phyloP scores from a whole-genome alignment of 139 green algal species.

The Pseudopediastrum boryanum region DNA sequence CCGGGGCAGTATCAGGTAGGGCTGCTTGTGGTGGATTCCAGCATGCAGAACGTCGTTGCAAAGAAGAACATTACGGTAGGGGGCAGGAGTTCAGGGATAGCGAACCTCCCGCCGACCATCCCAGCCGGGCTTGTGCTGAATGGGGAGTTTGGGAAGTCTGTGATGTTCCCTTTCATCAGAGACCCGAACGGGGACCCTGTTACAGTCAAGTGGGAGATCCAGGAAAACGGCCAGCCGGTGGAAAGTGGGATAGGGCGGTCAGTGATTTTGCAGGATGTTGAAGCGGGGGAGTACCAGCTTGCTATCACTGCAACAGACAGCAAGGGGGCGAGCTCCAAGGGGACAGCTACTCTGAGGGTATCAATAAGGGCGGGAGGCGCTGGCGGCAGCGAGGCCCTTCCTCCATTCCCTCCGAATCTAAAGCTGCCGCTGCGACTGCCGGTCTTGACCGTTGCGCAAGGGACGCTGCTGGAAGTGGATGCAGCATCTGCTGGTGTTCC shows the following conservation, averaged over 20 bases:
- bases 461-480: constrained; percentile 14
- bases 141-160: neutral
- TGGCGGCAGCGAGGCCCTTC: no score
- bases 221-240: neutral
- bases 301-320: constrained; percentile 16
- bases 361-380: no score
- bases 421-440: constrained; percentile 26
- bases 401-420: neutral
- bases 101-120: constrained; percentile 13
- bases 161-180: neutral
- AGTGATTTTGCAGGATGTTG: neutral
- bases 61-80: constrained; percentile 33
- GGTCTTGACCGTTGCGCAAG: constrained; percentile 24
- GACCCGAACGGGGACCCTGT: constrained; percentile 24
- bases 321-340: no score
- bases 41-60: neutral
- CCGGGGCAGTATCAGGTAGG: constrained; percentile 30
- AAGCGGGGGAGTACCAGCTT: constrained; percentile 5
- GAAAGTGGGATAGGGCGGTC: constrained; percentile 5
- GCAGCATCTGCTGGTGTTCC: constrained; percentile 24
- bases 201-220: constrained; percentile 20
- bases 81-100: no score
- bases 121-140: neutral
- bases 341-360: no score
- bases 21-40: constrained; percentile 22